These are phyloP conservation scores for Micractinium sp. DNA, from an alignment of 139 green algal species.

Conservation along the genomic window DNA sequence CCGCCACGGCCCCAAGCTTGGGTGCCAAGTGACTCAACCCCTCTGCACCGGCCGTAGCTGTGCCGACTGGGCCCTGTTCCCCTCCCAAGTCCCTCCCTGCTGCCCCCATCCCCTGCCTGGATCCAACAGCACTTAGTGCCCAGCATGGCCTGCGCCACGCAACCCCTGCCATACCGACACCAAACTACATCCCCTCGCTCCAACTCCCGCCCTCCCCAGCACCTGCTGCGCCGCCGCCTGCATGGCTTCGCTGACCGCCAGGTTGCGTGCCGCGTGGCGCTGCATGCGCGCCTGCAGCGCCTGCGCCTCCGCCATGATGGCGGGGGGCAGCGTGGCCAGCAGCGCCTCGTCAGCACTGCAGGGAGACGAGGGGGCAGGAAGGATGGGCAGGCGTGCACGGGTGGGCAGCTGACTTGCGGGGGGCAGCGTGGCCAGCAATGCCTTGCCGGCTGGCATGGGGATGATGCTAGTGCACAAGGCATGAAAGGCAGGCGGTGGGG, in stretches of 20 bases:
- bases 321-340: constrained; percentile 80
- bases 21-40: no score
- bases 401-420: neutral
- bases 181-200: neutral
- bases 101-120: no score
- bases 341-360: constrained; percentile 72
- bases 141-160: no score
- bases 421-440: neutral
- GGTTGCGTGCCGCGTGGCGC: constrained; percentile 10
- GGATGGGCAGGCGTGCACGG: neutral
- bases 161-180: neutral
- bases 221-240: constrained; percentile 30
- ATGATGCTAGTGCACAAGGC: neutral
- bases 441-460: neutral
- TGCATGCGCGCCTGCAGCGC: constrained; percentile 51
- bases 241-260: constrained; percentile 18
- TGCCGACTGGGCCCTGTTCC: no score
- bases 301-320: constrained; percentile 82
- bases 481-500: neutral
- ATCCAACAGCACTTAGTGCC: no score
- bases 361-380: neutral
- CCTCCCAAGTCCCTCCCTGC: no score
- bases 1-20: no score
- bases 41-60: no score
- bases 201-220: neutral